Evolutionary conservation across 441 rosid genomes (phyloP), one percentile per base, ranked within the genome.

Genomic region (Erodium moschatum): DNA sequence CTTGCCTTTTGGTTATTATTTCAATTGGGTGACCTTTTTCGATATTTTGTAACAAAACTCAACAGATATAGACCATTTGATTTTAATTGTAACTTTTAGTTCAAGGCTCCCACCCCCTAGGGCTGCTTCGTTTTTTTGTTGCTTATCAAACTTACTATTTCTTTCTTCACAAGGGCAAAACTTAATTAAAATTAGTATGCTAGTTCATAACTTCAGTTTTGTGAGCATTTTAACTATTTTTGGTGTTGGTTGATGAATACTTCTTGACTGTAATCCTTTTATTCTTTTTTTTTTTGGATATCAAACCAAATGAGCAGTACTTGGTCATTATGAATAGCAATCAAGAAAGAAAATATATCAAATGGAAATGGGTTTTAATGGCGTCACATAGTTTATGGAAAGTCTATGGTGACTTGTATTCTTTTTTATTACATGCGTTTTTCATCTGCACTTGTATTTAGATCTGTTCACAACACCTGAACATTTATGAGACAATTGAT

Each of bases 401-500:
- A 15, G 61, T 54, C 61, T 54, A 8, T 54, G n/a, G 5, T 18
- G 40, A 10, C 7, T 16, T 40, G 42, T 35, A 5, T 40, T 65
- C 16, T 0, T 16, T 7, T 66, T 35, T 7, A 9, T 19, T 66
- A 31, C 21, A 66, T 40, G 10, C 7, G 12, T 40, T 35, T 66
- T 16, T 12, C 42, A 35, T 5, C 24, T 66, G n/a, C 9, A 11
- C 24, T 66, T 21, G 33, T 61, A 21, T 61, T 61, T 21, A 2
- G 35, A 27, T 54, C 3, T 54, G 24, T 18, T 54, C 62, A 54
- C 11, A 54, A 6, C 24, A 19, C 24, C 1, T 54, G 24, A 16
- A 21, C 62, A 54, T 69, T 46, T 21, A 24, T n/a, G 29, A 73
- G 19, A 64, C 50, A 35, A 64, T 18, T 24, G 31, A 61, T 54